Percentiles rank a stretch among this genome's conserved stretches.
These are phyloP conservation scores for Pigoraptor vietnamica DNA, from an alignment of 78 protist species.

Conservation along the genomic window DNA sequence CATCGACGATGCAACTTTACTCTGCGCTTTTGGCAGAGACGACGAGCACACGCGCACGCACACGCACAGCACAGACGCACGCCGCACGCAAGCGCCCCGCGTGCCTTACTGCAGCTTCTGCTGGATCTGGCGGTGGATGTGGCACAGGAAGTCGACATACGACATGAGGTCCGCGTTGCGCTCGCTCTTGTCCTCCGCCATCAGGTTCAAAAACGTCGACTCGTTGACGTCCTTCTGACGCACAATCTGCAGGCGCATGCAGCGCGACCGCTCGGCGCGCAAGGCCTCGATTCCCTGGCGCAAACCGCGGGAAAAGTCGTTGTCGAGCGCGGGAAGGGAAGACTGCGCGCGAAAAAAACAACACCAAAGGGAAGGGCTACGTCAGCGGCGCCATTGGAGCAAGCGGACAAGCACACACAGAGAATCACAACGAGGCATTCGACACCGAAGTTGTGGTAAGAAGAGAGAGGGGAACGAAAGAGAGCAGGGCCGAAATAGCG, in stretches of 20 bases:
- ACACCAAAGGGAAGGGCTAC: too few relatives aligned
- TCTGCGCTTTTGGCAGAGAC: too few relatives aligned
- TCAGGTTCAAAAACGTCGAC: background rate
- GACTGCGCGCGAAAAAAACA: background rate
- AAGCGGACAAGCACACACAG: background rate
- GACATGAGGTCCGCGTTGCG: background rate
- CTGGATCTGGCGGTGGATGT: conserved; percentile 13
- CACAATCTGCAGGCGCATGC: background rate
- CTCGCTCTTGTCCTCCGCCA: conserved; percentile 3
- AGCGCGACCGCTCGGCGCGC: background rate
- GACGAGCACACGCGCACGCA: too few relatives aligned
- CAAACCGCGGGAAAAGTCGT: background rate
- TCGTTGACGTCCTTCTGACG: background rate
- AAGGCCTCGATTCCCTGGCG: background rate
- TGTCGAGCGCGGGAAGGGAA: background rate
- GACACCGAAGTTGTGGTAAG: too few relatives aligned
- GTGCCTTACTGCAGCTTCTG: conserved; percentile 31
- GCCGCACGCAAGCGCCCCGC: background rate
- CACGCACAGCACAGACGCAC: background rate
- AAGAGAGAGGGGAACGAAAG: too few relatives aligned
- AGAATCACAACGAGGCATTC: too few relatives aligned
- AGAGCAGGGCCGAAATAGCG: background rate
- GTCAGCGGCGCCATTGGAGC: background rate
- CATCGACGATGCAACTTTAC: too few relatives aligned
- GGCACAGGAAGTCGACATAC: conserved; percentile 32